Evolutionary conservation across 371 early-diverging fungal species (phyloP).

Genomic region (Rhizopus arrhizus): DNA sequence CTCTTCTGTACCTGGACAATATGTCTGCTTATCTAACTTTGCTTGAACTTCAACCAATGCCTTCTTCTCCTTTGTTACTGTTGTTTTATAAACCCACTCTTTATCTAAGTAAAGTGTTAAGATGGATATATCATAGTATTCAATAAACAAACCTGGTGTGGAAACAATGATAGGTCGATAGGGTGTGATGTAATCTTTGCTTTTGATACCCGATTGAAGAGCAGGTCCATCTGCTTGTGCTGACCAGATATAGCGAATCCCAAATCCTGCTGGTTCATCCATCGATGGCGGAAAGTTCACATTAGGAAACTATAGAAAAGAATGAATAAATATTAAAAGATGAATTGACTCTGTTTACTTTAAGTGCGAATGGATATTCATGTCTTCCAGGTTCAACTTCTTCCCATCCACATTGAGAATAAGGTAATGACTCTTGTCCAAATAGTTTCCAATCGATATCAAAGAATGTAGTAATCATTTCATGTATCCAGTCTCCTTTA

Average conservation of each 20-base stretch:
- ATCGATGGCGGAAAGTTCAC: slow-evolving; percentile 46
- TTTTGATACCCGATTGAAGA: slow-evolving; percentile 38
- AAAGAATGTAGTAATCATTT: slow-evolving; percentile 50
- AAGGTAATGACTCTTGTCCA: slow-evolving; percentile 47
- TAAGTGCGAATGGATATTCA: slow-evolving; percentile 57
- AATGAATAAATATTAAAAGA: not conserved
- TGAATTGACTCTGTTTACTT: slow-evolving; percentile 29
- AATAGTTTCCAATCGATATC: slow-evolving; percentile 50
- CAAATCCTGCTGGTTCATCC: slow-evolving; percentile 42
- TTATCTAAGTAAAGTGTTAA: slow-evolving; percentile 17
- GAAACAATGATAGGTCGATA: slow-evolving; percentile 45
- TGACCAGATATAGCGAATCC: slow-evolving; percentile 52
- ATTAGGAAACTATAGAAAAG: slow-evolving; percentile 36
- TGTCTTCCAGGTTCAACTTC: slow-evolving; percentile 51
- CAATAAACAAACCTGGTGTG: slow-evolving; percentile 19
- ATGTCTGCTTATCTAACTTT: slow-evolving; percentile 41
- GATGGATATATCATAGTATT: not conserved
- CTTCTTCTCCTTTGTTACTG: slow-evolving; percentile 44
- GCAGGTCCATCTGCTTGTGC: slow-evolving; percentile 56
- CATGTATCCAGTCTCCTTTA: slow-evolving; percentile 47
- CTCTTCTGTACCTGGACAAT: slow-evolving; percentile 37
- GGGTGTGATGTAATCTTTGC: slow-evolving; percentile 44
- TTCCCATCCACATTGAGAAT: slow-evolving; percentile 51
- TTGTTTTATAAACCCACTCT: slow-evolving; percentile 46
- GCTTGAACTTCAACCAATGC: slow-evolving; percentile 45